These are phyloP conservation scores for Nymphaea thermarum DNA, from an alignment of 164 flowering plant species.

Conservation along the genomic window DNA sequence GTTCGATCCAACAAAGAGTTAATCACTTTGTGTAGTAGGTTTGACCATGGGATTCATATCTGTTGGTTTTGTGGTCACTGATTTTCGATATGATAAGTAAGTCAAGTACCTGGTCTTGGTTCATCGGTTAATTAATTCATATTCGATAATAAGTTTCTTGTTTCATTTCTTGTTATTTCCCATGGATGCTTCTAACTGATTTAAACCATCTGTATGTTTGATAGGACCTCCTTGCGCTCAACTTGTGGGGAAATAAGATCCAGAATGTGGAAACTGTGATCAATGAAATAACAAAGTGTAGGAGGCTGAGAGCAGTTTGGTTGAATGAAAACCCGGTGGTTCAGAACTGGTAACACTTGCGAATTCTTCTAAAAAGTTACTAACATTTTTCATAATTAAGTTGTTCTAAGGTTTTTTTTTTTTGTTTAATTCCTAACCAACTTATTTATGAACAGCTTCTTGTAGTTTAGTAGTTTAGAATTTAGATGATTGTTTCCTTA, in stretches of 20 bases:
- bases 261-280: conserved; percentile 33
- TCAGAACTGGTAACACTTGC: conserved; percentile 30
- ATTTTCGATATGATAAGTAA: no score
- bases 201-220: background rate
- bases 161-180: background rate
- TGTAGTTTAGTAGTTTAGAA: no score
- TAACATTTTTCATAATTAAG: background rate
- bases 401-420: background rate
- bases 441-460: background rate
- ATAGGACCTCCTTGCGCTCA: conserved; percentile 76
- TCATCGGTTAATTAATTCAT: background rate
- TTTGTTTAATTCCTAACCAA: background rate
- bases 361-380: no score
- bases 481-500: no score
- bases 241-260: conserved; percentile 72
- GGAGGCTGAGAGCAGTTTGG: conserved; percentile 76
- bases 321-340: conserved; percentile 72
- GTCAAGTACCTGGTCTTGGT: background rate
- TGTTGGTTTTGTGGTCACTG: no score
- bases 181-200: background rate
- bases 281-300: conserved; percentile 46
- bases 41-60: no score
- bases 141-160: background rate
- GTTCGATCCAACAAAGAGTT: no score
- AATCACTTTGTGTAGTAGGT: no score